Evolutionary conservation across 2,329 filamentous ascomycete genomes (phyloP).

Genomic region (Pseudocercospora fijiensis): DNA sequence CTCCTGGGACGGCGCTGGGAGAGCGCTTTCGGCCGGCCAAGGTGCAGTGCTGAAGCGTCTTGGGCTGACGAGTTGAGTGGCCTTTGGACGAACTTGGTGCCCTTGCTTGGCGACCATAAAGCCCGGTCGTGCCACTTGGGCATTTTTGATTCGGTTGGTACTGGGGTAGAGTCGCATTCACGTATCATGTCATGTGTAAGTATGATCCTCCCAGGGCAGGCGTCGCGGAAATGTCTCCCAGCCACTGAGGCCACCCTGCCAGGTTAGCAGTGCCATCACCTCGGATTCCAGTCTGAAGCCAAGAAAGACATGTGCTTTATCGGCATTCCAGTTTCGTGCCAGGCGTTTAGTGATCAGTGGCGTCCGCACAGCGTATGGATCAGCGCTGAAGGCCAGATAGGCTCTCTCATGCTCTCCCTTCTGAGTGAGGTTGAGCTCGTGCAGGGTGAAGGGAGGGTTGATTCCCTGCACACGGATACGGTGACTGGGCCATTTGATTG

Average conservation of each 20-base stretch:
- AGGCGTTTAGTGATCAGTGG: conserved; percentile 42
- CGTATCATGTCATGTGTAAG: conserved; percentile 3
- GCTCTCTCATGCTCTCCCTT: conserved; percentile 41
- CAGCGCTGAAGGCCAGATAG: conserved; percentile 41
- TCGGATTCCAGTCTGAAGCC: conserved; percentile 27
- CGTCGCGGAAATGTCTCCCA: conserved; percentile 28
- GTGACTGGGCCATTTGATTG: conserved; percentile 46
- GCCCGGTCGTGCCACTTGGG: too few species aligned
- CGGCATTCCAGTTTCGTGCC: conserved; percentile 42
- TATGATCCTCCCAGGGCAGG: conserved; percentile 33
- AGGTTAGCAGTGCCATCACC: conserved; percentile 29
- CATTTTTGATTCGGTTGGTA: neutral
- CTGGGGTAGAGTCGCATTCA: neutral
- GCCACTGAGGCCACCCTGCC: conserved; percentile 34
- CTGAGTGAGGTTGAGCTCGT: conserved; percentile 41
- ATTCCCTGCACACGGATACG: conserved; percentile 47
- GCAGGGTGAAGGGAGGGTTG: conserved; percentile 45
- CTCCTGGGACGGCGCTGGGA: too few species aligned
- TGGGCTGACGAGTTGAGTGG: neutral
- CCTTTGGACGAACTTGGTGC: neutral
- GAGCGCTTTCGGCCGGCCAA: too few species aligned
- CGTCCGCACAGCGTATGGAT: conserved; percentile 42
- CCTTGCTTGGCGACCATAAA: neutral
- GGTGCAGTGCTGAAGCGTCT: too few species aligned
- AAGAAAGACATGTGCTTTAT: conserved; percentile 24